A percentile compares a stretch with the other conserved stretches of the same genome.
Conservation (phyloP, 2,329 filamentous ascomycete genomes). For the Fusarium sp. region DNA sequence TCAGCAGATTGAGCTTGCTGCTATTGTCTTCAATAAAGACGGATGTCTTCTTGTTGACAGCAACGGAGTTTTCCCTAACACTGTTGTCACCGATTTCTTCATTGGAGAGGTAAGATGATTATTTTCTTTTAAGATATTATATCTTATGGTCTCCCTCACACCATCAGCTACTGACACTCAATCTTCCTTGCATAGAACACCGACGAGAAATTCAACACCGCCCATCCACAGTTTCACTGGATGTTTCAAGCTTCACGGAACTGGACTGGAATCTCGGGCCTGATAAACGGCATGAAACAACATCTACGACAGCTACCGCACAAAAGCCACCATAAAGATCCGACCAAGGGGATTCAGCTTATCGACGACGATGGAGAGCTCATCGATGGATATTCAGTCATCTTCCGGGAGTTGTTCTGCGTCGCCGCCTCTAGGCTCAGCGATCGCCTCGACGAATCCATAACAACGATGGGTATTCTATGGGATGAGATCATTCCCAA, state of each 20-base stretch:
- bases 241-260: constrained; percentile 83
- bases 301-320: constrained; percentile 67
- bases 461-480: constrained; percentile 72
- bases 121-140: too few species aligned
- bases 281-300: constrained; percentile 76
- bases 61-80: constrained; percentile 73
- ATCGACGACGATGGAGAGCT: constrained; percentile 64
- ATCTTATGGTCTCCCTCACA: too few species aligned
- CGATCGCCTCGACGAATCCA: constrained; percentile 67
- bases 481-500: constrained; percentile 82
- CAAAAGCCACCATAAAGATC: constrained; percentile 24
- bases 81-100: constrained; percentile 83
- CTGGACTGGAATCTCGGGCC: constrained; percentile 74
- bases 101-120: constrained; percentile 64
- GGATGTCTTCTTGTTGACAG: constrained; percentile 76
- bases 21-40: constrained; percentile 74
- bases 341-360: constrained; percentile 50
- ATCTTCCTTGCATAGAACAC: constrained; percentile 47
- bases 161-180: too few species aligned
- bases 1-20: constrained; percentile 67
- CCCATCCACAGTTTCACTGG: constrained; percentile 86
- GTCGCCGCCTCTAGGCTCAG: constrained; percentile 79
- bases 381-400: constrained; percentile 75
- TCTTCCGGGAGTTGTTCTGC: constrained; percentile 87
- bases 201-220: constrained; percentile 78